phyloP scores from a whole-genome alignment of 352 stramenopile species.

The Lagenidium giganteum region DNA sequence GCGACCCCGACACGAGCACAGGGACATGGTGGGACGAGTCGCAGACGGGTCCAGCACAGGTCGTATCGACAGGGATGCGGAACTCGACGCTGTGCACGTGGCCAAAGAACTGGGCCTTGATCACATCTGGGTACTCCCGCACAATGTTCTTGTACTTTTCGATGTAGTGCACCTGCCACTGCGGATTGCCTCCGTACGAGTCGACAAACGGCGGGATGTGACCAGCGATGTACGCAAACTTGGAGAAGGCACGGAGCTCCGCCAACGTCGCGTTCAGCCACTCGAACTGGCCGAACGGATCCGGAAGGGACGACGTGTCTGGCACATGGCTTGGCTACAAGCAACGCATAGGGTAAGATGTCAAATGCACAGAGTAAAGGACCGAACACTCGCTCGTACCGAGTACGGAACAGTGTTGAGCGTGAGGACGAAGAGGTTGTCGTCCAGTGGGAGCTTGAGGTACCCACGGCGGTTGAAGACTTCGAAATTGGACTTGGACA shows the following conservation, averaged over 20 bases:
- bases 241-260: constrained; percentile 26
- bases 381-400: constrained; percentile 20
- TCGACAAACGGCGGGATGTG: constrained; percentile 90
- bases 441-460: constrained; percentile 54
- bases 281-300: constrained; percentile 87
- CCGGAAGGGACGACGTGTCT: constrained; percentile 48
- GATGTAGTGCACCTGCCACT: constrained; percentile 88
- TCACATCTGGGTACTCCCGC: constrained; percentile 37
- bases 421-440: constrained; percentile 59
- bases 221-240: constrained; percentile 82
- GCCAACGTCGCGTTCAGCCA: constrained; percentile 84
- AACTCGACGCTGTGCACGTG: constrained; percentile 93
- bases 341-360: neutral
- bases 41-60: constrained; percentile 24
- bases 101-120: constrained; percentile 88
- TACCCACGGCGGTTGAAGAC: constrained; percentile 56
- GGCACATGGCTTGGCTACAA: constrained; percentile 68
- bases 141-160: constrained; percentile 76
- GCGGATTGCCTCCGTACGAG: constrained; percentile 68
- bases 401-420: constrained; percentile 83
- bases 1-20: constrained; percentile 71
- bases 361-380: neutral
- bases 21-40: constrained; percentile 22
- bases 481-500: constrained; percentile 48
- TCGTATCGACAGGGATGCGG: constrained; percentile 30